phyloP scores from a whole-genome alignment of 2,329 filamentous ascomycete species.

The Botrytis elliptica region DNA sequence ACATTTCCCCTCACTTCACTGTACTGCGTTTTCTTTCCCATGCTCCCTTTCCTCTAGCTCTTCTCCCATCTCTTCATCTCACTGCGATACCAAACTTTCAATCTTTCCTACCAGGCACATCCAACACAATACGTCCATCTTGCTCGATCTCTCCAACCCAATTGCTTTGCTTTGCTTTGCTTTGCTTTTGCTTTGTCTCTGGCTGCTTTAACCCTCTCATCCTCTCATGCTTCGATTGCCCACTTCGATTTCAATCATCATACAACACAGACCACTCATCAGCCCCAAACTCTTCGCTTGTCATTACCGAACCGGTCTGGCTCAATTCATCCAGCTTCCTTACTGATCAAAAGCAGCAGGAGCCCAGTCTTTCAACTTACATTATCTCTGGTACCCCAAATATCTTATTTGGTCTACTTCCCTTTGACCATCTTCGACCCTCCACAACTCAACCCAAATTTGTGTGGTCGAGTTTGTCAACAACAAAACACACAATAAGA shows the following conservation, averaged over 20 bases:
- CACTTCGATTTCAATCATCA: not conserved
- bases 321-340: not conserved
- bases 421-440: conserved; percentile 18
- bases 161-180: not conserved
- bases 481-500: conserved; percentile 40
- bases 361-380: conserved; percentile 19
- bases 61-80: not conserved
- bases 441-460: conserved; percentile 11
- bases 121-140: not conserved
- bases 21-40: not conserved
- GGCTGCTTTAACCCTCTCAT: not conserved
- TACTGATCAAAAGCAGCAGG: conserved; percentile 18
- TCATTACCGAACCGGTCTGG: conserved; percentile 10
- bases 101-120: not conserved
- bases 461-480: conserved; percentile 18
- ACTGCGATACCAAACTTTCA: not conserved
- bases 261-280: not conserved
- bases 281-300: conserved; percentile 1
- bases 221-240: not conserved
- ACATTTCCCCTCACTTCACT: not conserved
- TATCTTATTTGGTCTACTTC: conserved; percentile 15
- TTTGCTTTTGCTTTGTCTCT: not conserved
- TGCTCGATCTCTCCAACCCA: not conserved
- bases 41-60: not conserved
- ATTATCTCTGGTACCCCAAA: conserved; percentile 20